Evolutionary conservation across 1,139 yeast species (phyloP).

Genomic region (Zygoascus sp.): DNA sequence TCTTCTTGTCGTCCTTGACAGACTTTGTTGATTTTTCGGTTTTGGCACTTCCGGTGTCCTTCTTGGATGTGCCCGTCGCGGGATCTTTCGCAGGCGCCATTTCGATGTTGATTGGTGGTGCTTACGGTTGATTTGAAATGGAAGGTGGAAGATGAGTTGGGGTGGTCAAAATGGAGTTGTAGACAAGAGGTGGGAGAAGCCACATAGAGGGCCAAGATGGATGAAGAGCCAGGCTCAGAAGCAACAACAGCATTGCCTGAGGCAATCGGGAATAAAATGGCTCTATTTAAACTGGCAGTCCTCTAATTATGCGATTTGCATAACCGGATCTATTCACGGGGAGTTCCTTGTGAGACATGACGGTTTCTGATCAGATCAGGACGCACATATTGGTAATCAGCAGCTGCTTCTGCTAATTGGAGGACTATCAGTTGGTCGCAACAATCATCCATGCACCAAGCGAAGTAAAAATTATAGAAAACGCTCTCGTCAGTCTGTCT

Average conservation of each 20-base stretch:
- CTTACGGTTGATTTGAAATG: conserved; percentile 5
- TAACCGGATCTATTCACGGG: no score
- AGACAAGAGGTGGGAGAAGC: not conserved
- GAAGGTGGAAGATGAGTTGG: conserved; percentile 6
- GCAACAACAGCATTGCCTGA: not conserved
- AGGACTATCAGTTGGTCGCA: no score
- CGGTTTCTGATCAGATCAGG: no score
- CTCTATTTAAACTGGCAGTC: no score
- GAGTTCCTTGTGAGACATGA: no score
- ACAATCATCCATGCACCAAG: no score
- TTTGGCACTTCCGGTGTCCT: conserved; percentile 14
- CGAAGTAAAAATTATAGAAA: no score
- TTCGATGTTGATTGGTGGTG: not conserved
- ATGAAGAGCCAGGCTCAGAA: not conserved
- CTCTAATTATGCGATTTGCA: no score
- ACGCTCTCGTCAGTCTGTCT: no score
- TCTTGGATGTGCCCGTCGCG: conserved; percentile 11
- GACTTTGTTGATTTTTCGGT: conserved; percentile 3
- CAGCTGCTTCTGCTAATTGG: no score
- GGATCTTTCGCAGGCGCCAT: conserved; percentile 13
- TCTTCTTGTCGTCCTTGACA: conserved; percentile 22
- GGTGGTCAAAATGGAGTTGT: conserved; percentile 2
- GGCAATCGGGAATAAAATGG: no score
- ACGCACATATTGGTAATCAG: no score
- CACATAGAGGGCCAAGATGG: not conserved